phyloP scores from a whole-genome alignment of 495 filamentous ascomycete genomes.

The Penicillium mononematosum region DNA sequence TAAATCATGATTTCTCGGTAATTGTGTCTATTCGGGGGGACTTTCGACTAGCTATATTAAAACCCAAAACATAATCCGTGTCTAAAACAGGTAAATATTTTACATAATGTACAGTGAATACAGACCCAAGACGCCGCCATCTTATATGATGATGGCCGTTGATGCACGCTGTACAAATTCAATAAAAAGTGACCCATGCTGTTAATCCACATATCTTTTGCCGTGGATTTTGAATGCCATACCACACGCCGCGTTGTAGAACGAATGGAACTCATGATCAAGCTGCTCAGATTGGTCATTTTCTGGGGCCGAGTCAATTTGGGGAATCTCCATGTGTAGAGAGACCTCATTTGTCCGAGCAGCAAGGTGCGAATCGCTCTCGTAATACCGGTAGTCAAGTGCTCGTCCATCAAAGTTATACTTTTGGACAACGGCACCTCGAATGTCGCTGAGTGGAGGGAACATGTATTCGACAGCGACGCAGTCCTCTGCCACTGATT shows the following conservation, averaged over 20 bases:
- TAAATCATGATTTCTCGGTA: background rate
- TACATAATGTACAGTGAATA: slow-evolving; percentile 12
- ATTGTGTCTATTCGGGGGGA: background rate
- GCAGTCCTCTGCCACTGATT: background rate
- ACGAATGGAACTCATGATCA: slow-evolving; percentile 35
- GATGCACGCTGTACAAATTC: slow-evolving; percentile 13
- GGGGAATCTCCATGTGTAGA: slow-evolving; percentile 31
- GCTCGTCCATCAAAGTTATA: slow-evolving; percentile 34
- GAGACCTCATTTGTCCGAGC: slow-evolving; percentile 30
- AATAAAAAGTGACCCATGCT: background rate
- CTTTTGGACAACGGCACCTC: slow-evolving; percentile 25
- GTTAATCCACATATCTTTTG: slow-evolving; percentile 2
- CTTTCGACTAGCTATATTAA: background rate
- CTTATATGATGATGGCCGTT: background rate
- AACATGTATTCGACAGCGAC: slow-evolving; percentile 38
- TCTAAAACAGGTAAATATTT: background rate
- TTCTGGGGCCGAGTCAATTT: background rate
- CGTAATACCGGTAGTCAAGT: slow-evolving; percentile 33
- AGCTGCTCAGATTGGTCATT: slow-evolving; percentile 6
- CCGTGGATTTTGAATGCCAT: slow-evolving; percentile 38
- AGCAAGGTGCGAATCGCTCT: slow-evolving; percentile 37
- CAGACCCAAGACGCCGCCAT: slow-evolving; percentile 4
- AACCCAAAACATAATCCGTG: background rate
- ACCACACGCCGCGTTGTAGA: slow-evolving; percentile 38
- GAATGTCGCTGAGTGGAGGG: slow-evolving; percentile 30